Base-by-base conservation (phyloP, 2,329 filamentous ascomycete genomes). In the Penicillium sclerotiorum region DNA sequence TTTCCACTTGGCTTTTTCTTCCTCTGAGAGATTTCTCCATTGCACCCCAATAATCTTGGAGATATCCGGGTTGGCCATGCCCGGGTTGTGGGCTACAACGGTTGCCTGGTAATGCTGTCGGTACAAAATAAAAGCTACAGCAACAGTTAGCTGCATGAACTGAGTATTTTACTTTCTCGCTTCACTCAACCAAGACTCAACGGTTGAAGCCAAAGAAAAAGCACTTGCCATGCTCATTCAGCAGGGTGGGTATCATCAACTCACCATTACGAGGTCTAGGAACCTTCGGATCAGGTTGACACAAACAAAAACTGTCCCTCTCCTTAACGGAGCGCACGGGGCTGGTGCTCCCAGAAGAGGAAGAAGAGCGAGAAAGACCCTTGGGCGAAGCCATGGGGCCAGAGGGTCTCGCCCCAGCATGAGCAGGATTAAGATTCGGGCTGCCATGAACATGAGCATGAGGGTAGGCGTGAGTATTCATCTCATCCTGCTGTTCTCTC, bases 31-130 rank as follows among this genome's bases (percentile, higher is more conserved):
- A 48, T 85, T 81, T 64, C 87, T 85, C 94, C 94, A 99, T 81
- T 92, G 87, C 69, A 90, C 84, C 45, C 93, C 93, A 60, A 97
- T 95, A 62, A 97, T 95, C 73, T 96, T 96, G 58, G 93, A 96
- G 62, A 97, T 95, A 45, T 96, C 90, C 3, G 93, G 93, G 72
- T 97, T 97, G 38, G 92, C 86, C 57, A 96, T 83, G 37, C 90
- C 89, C n/a, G 92, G 93, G 64, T 96, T 83, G 60, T 89, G 82
- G 46, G 85, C 80, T 30, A 92, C 88, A 43, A 97, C 90, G 41
- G 84, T 79, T 15, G 88, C 85, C 72, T 97, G 93, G 64, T 94
- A 87, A 70, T 95, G 88, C 69, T 97, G 92, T 32, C 94, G 90
- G 76, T 96, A 99, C 62, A 99, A 80, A 59, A 99, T 99, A 76